Evolutionary conservation across 2,329 filamentous ascomycete genomes (phyloP).

Genomic region (Cercospora janseana): DNA sequence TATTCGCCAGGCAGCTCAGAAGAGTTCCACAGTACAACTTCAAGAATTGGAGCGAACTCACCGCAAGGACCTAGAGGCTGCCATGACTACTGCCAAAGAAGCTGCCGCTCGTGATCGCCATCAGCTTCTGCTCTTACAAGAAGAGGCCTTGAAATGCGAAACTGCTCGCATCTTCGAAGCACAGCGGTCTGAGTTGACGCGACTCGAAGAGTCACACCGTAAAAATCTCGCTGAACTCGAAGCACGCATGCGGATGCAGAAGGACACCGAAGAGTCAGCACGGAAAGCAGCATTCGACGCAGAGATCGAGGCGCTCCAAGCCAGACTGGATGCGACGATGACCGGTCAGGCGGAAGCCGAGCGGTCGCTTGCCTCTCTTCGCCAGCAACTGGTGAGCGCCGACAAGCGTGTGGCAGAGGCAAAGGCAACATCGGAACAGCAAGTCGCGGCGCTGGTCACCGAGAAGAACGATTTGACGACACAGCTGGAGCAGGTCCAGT

Average conservation of each 20-base stretch:
- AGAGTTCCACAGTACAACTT: slow-evolving; percentile 21
- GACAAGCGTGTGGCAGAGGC: slow-evolving; percentile 26
- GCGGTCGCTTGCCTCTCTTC: slow-evolving; percentile 23
- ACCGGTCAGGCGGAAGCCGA: slow-evolving; percentile 31
- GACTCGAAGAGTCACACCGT: slow-evolving; percentile 18
- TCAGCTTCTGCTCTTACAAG: slow-evolving; percentile 16
- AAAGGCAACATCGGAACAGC: slow-evolving; percentile 17
- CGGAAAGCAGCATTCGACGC: slow-evolving; percentile 19
- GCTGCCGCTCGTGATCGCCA: slow-evolving; percentile 16
- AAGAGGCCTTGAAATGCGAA: slow-evolving; percentile 10
- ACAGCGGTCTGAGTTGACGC: slow-evolving; percentile 20
- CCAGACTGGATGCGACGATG: slow-evolving; percentile 30
- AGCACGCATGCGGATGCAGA: slow-evolving; percentile 19
- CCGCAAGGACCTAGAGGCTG: slow-evolving; percentile 22
- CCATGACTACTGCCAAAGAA: slow-evolving; percentile 16
- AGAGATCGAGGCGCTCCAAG: slow-evolving; percentile 28
- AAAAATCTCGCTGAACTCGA: slow-evolving; percentile 18
- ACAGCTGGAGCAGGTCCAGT: slow-evolving; percentile 22
- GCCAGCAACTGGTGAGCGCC: slow-evolving; percentile 23
- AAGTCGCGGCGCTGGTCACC: slow-evolving; percentile 19
- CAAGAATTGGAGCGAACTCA: slow-evolving; percentile 28
- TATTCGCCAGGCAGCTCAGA: slow-evolving; percentile 25
- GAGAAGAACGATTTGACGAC: slow-evolving; percentile 25
- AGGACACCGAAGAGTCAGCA: slow-evolving; percentile 8
- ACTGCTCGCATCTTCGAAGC: slow-evolving; percentile 13